These are phyloP conservation scores for Pseudonectria buxi DNA, from an alignment of 2,329 filamentous ascomycete genomes.

Conservation along the genomic window DNA sequence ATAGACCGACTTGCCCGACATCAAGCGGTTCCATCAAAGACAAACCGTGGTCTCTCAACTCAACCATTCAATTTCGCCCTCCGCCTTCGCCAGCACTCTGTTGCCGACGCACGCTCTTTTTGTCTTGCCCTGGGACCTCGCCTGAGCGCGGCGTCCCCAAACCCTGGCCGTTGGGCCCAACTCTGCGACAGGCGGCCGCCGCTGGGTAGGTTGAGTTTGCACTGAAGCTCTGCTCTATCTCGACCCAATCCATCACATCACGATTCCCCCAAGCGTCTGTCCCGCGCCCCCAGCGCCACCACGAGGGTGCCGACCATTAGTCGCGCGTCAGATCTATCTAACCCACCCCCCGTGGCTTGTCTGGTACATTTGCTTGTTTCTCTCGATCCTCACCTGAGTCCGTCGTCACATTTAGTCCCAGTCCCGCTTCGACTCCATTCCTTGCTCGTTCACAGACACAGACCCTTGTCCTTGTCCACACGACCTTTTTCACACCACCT, in stretches of 20 bases:
- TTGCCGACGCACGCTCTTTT: too few relatives aligned
- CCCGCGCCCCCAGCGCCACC: slow-evolving; percentile 29
- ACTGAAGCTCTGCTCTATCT: slow-evolving; percentile 12
- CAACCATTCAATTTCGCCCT: too few relatives aligned
- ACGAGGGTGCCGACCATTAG: slow-evolving; percentile 24
- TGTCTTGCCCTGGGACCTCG: slow-evolving; percentile 16
- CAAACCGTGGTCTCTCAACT: too few relatives aligned
- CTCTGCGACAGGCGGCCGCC: slow-evolving; percentile 17
- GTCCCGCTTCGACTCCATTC: slow-evolving; percentile 22
- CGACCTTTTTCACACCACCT: too few relatives aligned
- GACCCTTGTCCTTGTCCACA: too few relatives aligned
- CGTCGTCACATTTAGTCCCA: slow-evolving; percentile 21
- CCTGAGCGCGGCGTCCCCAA: slow-evolving; percentile 19
- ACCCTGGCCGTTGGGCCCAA: slow-evolving; percentile 22
- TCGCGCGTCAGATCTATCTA: slow-evolving; percentile 31
- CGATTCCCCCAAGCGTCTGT: slow-evolving; percentile 17
- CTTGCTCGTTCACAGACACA: neutral
- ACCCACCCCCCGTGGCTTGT: slow-evolving; percentile 16
- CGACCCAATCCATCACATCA: slow-evolving; percentile 12
- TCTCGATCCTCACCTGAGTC: slow-evolving; percentile 21
- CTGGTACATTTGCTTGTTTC: slow-evolving; percentile 17
- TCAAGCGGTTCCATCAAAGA: too few relatives aligned
- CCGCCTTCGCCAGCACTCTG: too few relatives aligned
- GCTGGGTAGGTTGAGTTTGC: slow-evolving; percentile 17
- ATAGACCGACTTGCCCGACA: neutral